Evolutionary conservation across 805 yeast genomes (phyloP), one percentile per base, ranked within the genome.

Genomic region (Grigorovia yakushimaensis): DNA sequence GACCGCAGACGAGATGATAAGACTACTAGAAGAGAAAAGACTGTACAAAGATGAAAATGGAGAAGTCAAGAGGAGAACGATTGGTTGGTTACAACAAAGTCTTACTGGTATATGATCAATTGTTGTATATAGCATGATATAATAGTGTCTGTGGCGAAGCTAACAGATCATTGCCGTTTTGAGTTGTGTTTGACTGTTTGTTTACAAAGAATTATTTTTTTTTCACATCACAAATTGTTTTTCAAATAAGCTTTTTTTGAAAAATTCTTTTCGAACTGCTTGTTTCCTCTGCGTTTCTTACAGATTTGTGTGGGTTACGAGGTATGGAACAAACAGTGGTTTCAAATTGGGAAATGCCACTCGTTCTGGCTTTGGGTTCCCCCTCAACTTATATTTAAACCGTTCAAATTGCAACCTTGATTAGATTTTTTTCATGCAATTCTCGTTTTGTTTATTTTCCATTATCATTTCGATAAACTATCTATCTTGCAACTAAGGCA

Each of bases 11-110:
- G 63, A 62, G 23, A 63, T 65, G 65, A 59, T 65, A 11, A 51
- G 53, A 6, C 44, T 51, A 1, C 44, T 65, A 20, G 69, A 65
- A 44, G 59, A 59, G 18, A 54, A 57, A 43, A 49, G 69, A 37
- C 37, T 59, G 11, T 64, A 64, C 49, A 55, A 54, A 23, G 65
- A 62, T 47, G 65, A 59, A 39, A 58, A 60, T 24, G 69, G 69
- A 8, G 65, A 62, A 27, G 53, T 59, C 13, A 60, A 62, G 45
- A 56, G 61, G 41, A 54, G 65, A 44, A 65, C 68, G 1, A 64
- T 65, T 23, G 69, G 68, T 10, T 65, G 69, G 69, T 41, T 65
- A 20, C 69, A 65, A 46, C 67, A 65, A 47, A 60, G 65, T 47
- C 48, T 64, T 21, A 59, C 67, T 2, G 68, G 68, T 9, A 55